phyloP scores from a whole-genome alignment of 1,284 basidiomycete species.

The Trametes hirsuta region DNA sequence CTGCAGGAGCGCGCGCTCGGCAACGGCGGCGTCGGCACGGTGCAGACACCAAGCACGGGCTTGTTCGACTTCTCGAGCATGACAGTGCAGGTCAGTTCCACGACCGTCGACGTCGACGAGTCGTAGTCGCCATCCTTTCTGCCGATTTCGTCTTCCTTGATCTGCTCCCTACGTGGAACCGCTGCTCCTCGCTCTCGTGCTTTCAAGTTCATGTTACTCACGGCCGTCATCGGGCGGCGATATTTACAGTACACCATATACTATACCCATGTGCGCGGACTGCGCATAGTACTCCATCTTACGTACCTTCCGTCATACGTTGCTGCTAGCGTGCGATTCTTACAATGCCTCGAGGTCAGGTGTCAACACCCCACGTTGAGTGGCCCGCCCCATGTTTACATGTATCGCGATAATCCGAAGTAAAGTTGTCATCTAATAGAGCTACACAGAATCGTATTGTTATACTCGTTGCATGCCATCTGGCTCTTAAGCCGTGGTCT shows the following conservation, averaged over 20 bases:
- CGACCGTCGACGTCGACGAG: not conserved
- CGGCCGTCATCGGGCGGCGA: not conserved
- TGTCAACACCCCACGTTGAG: no score
- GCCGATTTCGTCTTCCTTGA: not conserved
- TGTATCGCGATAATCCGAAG: not conserved
- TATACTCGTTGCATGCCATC: not conserved
- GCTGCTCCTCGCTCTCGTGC: not conserved
- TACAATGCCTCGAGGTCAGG: no score
- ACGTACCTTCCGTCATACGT: not conserved
- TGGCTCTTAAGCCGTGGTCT: not conserved
- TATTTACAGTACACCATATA: not conserved
- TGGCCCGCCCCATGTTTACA: no score
- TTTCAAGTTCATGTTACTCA: not conserved
- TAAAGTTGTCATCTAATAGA: conserved; percentile 3
- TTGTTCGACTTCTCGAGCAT: conserved; percentile 16
- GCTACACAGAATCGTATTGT: conserved; percentile 1
- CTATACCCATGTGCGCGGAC: not conserved
- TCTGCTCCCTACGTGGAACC: not conserved
- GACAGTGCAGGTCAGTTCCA: conserved; percentile 8
- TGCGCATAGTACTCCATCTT: not conserved
- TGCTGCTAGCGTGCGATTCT: not conserved
- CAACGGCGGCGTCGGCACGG: not conserved
- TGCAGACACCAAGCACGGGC: not conserved
- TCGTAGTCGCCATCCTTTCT: not conserved
- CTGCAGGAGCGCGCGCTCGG: conserved; percentile 35